These are phyloP conservation scores for Fusarium setosum DNA, from an alignment of 2,329 filamentous ascomycete species.

Conservation along the genomic window DNA sequence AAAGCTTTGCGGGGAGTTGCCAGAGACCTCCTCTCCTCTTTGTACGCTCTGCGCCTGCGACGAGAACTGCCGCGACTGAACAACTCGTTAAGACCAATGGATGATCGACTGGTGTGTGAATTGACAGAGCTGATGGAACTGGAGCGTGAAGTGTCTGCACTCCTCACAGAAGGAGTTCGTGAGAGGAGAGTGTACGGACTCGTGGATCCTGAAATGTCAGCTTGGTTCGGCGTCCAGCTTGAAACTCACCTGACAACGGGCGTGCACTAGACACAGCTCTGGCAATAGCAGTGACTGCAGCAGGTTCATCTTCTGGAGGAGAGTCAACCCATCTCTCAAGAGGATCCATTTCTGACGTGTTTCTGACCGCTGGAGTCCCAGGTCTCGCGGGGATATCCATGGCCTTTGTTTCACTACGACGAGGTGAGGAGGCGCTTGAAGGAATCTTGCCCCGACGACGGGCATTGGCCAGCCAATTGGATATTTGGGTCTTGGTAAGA, in stretches of 20 bases:
- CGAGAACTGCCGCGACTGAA: constrained; percentile 31
- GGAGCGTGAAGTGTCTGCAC: constrained; percentile 19
- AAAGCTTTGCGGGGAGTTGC: constrained; percentile 38
- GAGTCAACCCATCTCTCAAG: constrained; percentile 48
- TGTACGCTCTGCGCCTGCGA: constrained; percentile 28
- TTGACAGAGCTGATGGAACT: constrained; percentile 38
- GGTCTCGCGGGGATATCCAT: constrained; percentile 67
- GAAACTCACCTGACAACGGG: constrained; percentile 20
- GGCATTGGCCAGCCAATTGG: constrained; percentile 90
- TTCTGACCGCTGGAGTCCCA: constrained; percentile 49
- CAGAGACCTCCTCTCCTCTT: constrained; percentile 22
- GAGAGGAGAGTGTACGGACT: constrained; percentile 28
- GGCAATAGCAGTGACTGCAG: constrained; percentile 45
- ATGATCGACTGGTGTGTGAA: constrained; percentile 25
- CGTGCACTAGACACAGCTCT: constrained; percentile 38
- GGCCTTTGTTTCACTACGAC: constrained; percentile 37
- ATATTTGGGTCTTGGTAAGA: constrained; percentile 81
- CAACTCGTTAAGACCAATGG: constrained; percentile 22
- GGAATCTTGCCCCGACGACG: constrained; percentile 79
- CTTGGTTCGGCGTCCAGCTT: neutral
- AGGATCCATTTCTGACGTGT: constrained; percentile 39
- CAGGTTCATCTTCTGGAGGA: constrained; percentile 47
- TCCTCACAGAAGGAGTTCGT: constrained; percentile 25
- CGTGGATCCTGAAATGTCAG: constrained; percentile 22
- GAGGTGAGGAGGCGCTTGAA: constrained; percentile 28